Conservation (phyloP, 306 rosid species). For the Begonia peltatifolia region DNA sequence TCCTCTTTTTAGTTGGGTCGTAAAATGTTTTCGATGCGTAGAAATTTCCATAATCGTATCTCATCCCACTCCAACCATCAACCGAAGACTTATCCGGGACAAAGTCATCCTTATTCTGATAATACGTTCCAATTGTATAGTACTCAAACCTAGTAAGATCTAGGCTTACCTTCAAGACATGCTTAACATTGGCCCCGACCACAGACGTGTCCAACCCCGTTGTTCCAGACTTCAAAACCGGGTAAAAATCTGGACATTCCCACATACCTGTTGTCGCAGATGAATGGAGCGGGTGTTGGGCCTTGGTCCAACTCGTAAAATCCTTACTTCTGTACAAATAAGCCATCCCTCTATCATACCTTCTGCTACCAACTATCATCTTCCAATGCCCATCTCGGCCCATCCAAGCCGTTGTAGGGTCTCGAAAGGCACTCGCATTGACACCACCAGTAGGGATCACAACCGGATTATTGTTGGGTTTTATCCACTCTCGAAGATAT, state of each 20-base stretch:
- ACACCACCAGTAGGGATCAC: constrained; percentile 7
- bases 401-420: constrained; percentile 71
- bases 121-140: constrained; percentile 52
- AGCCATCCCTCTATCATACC: constrained; percentile 36
- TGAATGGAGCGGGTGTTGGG: constrained; percentile 64
- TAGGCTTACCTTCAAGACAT: constrained; percentile 60
- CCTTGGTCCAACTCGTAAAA: constrained; percentile 39
- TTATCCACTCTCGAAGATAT: constrained; percentile 42
- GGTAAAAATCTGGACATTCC: constrained; percentile 86
- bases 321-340: constrained; percentile 47
- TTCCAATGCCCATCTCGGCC: constrained; percentile 46
- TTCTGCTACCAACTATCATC: constrained; percentile 43
- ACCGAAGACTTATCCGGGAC: constrained; percentile 42
- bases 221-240: constrained; percentile 24
- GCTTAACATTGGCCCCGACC: constrained; percentile 19
- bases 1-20: constrained; percentile 41
- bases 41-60: constrained; percentile 80
- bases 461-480: constrained; percentile 49
- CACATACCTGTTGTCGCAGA: constrained; percentile 46
- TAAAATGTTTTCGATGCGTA: constrained; percentile 81
- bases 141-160: constrained; percentile 69
- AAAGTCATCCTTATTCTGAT: constrained; percentile 21
- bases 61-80: constrained; percentile 64
- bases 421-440: constrained; percentile 48
- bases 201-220: constrained; percentile 41